These are phyloP conservation scores for Setomelanomma holmii DNA, from an alignment of 2,329 filamentous ascomycete genomes.

Conservation along the genomic window DNA sequence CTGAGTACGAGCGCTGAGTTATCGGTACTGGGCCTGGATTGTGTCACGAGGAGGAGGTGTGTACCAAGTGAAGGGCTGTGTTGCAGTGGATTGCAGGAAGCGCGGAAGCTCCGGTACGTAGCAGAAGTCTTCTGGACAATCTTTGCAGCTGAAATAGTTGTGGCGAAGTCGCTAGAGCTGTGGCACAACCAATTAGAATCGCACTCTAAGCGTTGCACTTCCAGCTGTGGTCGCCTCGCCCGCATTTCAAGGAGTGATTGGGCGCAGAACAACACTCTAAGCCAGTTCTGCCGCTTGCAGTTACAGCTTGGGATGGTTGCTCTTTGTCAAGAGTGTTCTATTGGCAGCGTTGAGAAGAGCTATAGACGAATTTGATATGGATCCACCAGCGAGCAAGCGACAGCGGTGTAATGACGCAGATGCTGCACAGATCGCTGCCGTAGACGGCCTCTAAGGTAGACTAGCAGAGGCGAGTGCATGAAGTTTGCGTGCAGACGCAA, in stretches of 20 bases:
- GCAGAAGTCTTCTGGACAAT: slow-evolving; percentile 6
- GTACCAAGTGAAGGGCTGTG: too few species aligned
- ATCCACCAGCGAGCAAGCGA: not conserved
- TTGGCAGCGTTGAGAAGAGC: not conserved
- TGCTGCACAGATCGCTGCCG: not conserved
- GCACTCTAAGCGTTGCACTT: not conserved
- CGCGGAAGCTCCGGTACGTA: slow-evolving; percentile 14
- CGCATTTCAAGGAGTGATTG: not conserved
- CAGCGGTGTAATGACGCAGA: not conserved
- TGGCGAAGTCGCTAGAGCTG: slow-evolving; percentile 16
- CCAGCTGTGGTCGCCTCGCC: not conserved
- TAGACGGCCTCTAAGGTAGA: slow-evolving; percentile 1
- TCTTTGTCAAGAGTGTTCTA: too few species aligned
- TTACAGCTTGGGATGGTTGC: too few species aligned
- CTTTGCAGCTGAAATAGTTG: slow-evolving; percentile 20
- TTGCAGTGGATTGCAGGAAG: not conserved
- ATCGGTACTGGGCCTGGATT: too few species aligned
- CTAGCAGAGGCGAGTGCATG: slow-evolving; percentile 7
- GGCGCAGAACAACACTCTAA: too few species aligned
- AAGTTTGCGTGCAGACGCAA: slow-evolving; percentile 12
- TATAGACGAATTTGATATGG: not conserved
- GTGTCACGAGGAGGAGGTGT: too few species aligned
- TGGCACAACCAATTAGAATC: slow-evolving; percentile 9
- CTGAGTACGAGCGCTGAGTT: too few species aligned
- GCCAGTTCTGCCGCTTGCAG: too few species aligned